These are phyloP conservation scores for Rhizophora mangle DNA, from an alignment of 345 rosid genomes.

Conservation along the genomic window DNA sequence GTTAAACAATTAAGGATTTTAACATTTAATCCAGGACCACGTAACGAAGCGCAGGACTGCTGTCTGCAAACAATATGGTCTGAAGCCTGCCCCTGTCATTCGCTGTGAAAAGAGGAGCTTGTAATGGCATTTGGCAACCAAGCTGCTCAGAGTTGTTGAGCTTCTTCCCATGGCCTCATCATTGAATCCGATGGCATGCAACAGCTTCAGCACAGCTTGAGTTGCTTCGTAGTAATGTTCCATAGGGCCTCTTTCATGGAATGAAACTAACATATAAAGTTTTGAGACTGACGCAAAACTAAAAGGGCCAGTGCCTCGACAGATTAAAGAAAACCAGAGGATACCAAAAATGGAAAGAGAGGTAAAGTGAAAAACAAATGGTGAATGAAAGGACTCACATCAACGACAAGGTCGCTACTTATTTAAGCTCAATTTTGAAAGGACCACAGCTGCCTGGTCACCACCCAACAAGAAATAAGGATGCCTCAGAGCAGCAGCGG, in stretches of 20 bases:
- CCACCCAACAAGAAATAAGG: conserved; percentile 91
- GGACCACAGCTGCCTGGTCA: conserved; percentile 90
- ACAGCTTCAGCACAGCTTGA: neutral
- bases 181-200: neutral
- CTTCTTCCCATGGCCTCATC: neutral
- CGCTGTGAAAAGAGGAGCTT: neutral
- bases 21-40: too few species aligned
- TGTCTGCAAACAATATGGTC: too few species aligned
- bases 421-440: conserved; percentile 67
- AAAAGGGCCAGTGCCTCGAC: neutral
- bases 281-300: neutral
- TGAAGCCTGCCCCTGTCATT: neutral
- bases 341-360: neutral
- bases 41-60: too few species aligned
- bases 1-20: too few species aligned
- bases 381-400: conserved; percentile 15
- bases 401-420: conserved; percentile 31
- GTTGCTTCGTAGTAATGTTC: neutral
- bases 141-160: neutral
- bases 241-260: neutral
- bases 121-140: neutral
- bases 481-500: conserved; percentile 84
- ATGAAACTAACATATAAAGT: neutral
- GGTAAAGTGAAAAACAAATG: neutral
- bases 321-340: neutral